These are phyloP conservation scores for Globisporangium spinosum DNA, from an alignment of 352 stramenopile genomes.

Conservation along the genomic window DNA sequence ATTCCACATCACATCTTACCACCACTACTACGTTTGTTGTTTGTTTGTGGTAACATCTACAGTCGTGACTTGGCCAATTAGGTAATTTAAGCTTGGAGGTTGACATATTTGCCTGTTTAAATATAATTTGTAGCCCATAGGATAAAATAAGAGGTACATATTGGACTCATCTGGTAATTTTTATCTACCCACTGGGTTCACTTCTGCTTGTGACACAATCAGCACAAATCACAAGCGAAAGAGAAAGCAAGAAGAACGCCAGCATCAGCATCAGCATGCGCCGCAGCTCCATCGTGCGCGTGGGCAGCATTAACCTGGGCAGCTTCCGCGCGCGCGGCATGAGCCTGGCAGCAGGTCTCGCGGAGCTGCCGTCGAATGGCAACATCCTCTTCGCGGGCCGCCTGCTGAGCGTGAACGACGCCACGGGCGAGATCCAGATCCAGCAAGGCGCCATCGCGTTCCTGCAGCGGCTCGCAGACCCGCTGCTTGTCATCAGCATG, in stretches of 20 bases:
- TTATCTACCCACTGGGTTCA: neutral
- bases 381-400: constrained; percentile 63
- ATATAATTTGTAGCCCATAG: no score
- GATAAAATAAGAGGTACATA: no score
- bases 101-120: no score
- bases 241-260: neutral
- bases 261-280: neutral
- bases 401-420: constrained; percentile 49
- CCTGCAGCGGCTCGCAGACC: constrained; percentile 61
- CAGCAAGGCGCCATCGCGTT: constrained; percentile 70
- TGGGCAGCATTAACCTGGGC: constrained; percentile 11
- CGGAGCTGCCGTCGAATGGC: constrained; percentile 17
- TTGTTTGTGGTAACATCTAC: no score
- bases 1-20: neutral
- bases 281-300: constrained; percentile 19
- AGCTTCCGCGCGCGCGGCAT: constrained; percentile 6
- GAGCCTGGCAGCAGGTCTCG: neutral
- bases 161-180: no score
- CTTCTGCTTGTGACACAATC: neutral
- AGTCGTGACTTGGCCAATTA: no score
- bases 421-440: constrained; percentile 55
- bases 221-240: neutral
- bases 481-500: constrained; percentile 67
- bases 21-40: no score
- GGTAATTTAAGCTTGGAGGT: no score